Evolutionary conservation across 2,329 filamentous ascomycete species (phyloP), one percentile per base, ranked within the genome.

Genomic region (Neonectria ditissima): DNA sequence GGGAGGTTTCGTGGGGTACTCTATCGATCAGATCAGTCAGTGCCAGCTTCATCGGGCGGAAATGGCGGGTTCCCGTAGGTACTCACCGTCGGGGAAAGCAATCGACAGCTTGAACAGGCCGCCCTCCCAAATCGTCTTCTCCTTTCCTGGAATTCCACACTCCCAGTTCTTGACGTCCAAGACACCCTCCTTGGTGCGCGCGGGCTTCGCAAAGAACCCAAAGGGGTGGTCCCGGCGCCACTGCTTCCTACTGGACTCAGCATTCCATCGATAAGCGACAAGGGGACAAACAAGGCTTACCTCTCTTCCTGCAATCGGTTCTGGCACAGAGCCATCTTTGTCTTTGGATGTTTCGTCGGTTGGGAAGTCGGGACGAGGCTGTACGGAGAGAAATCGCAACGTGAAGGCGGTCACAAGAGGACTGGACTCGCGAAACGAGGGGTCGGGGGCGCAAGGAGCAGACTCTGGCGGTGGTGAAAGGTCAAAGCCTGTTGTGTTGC

Each of bases 201-300:
- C 84, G 13, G 97, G 96, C 76, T 94, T 93, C 24, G 96, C 96
- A 79, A 92, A 97, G 83, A 99, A 99, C 65, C 96, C 96, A 76
- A 99, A 99, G 0, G 97, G 97, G 76, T 99, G 96, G 73, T 99
- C 95, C 77, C 91, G 91, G 69, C 96, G 90, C 96, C 96, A 99
- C 82, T 97, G 93, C 82, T 97, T 98, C 68, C 94, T 97, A 73
- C 39, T 34, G 43, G 55, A 44, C 56, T 73, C 52, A 76, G 78
- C 63, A 55, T 61, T 50, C 20, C 50, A 44, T 57, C 41, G 6
- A 45, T 10, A 34, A 16, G 18, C 37, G 18, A 13, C 41, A 16
- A 41, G 24, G 30, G 32, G 26, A 48, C 47, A 32, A 28, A 20
- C 41, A 14, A 61, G 30, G 43, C 87, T 69, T 85, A 94, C 92